These are phyloP conservation scores for Chlorella sp. DNA, from an alignment of 139 green algal genomes.

Conservation along the genomic window DNA sequence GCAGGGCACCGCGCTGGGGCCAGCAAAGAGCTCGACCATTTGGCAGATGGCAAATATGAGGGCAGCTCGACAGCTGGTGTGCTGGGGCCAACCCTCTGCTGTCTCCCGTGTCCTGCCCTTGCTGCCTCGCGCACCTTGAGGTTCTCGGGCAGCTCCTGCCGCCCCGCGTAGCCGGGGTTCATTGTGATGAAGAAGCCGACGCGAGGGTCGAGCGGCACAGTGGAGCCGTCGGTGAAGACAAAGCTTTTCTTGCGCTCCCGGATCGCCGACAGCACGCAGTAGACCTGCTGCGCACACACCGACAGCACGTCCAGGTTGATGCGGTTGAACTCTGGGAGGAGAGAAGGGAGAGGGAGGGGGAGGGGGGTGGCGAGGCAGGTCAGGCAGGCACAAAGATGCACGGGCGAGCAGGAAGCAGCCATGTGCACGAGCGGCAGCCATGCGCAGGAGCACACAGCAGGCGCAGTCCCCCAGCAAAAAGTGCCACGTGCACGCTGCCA, in stretches of 20 bases:
- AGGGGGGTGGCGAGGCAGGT: too few species aligned
- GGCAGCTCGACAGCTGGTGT: not conserved
- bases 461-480: too few species aligned
- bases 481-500: too few species aligned
- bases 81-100: not conserved
- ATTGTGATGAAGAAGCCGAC: constrained; percentile 99
- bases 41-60: not conserved
- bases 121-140: constrained; percentile 68
- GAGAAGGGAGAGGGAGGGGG: not conserved
- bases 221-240: constrained; percentile 92
- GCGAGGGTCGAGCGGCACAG: constrained; percentile 81
- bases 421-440: too few species aligned
- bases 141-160: constrained; percentile 97
- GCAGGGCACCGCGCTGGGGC: not conserved
- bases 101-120: not conserved
- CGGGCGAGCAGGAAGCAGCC: too few species aligned
- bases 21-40: too few species aligned
- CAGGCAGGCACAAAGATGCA: too few species aligned
- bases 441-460: too few species aligned
- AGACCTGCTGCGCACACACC: constrained; percentile 96
- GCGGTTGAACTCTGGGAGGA: constrained; percentile 35
- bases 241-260: constrained; percentile 91
- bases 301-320: constrained; percentile 97
- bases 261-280: constrained; percentile 92
- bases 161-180: constrained; percentile 92